A percentile compares a stretch with the other conserved stretches of the same genome.
Conservation (phyloP, 345 rosid species). For the Eucalyptus curtisii region DNA sequence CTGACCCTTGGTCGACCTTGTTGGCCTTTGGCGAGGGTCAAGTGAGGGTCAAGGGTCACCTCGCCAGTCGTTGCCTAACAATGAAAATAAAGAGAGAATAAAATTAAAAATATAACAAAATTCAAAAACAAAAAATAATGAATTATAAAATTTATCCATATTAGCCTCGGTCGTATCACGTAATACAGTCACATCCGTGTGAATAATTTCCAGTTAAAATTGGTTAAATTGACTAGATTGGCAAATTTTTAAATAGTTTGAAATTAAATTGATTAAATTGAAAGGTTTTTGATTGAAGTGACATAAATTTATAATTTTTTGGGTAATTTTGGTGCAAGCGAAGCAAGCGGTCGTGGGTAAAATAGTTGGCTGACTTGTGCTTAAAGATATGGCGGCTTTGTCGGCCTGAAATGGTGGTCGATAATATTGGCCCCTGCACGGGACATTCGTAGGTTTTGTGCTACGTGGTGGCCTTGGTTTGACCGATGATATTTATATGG, state of each 20-base stretch:
- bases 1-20: not conserved
- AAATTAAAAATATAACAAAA: too few species aligned
- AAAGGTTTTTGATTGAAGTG: too few species aligned
- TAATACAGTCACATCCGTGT: accelerated
- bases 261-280: too few species aligned
- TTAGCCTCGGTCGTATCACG: accelerated
- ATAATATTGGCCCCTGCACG: not conserved
- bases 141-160: too few species aligned
- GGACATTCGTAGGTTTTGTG: not conserved
- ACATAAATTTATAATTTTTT: not conserved
- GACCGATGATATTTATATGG: not conserved
- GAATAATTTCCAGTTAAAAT: too few species aligned
- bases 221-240: too few species aligned
- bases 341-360: not conserved
- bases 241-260: too few species aligned
- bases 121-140: too few species aligned
- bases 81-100: too few species aligned
- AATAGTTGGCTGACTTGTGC: not conserved
- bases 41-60: not conserved
- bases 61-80: accelerated
- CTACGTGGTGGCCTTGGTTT: not conserved
- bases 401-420: not conserved
- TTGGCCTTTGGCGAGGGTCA: not conserved
- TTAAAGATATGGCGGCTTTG: not conserved
- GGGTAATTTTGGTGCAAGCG: not conserved